Evolutionary conservation across 2,329 filamentous ascomycete species (phyloP).

Genomic region (Botrytis pseudocinerea): DNA sequence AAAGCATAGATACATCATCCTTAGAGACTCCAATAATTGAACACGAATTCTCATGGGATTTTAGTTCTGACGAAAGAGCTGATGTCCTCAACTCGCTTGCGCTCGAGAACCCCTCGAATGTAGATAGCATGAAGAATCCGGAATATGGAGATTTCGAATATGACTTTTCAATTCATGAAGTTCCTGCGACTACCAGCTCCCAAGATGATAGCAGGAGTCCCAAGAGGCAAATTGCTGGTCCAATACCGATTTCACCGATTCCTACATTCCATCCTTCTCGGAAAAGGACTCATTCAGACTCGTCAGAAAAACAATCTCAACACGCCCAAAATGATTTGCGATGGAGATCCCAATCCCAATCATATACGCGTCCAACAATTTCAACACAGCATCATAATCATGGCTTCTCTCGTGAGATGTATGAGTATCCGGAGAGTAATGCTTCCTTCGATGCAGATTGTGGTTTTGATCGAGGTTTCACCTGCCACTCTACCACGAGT

Average conservation of each 20-base stretch:
- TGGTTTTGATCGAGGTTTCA: constrained; percentile 1
- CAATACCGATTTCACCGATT: neutral
- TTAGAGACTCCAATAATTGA: neutral
- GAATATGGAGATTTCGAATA: constrained; percentile 3
- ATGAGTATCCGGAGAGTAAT: neutral
- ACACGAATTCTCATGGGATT: constrained; percentile 12
- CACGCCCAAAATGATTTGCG: neutral
- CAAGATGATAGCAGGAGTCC: neutral
- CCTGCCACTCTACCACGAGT: neutral
- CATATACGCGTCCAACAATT: neutral
- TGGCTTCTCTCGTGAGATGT: neutral
- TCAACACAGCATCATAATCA: neutral
- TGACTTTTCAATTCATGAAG: constrained; percentile 14
- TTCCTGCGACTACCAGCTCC: neutral
- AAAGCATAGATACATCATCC: neutral
- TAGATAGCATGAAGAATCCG: neutral
- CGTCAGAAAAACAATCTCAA: neutral
- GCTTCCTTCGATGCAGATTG: neutral
- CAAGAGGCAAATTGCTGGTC: neutral
- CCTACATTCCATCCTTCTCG: neutral
- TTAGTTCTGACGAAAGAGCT: neutral
- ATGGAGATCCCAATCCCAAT: constrained; percentile 4
- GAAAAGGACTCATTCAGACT: neutral
- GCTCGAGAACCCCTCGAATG: neutral
- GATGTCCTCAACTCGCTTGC: neutral